phyloP scores from a whole-genome alignment of 352 stramenopile species.

The Phytophthora pisi region DNA sequence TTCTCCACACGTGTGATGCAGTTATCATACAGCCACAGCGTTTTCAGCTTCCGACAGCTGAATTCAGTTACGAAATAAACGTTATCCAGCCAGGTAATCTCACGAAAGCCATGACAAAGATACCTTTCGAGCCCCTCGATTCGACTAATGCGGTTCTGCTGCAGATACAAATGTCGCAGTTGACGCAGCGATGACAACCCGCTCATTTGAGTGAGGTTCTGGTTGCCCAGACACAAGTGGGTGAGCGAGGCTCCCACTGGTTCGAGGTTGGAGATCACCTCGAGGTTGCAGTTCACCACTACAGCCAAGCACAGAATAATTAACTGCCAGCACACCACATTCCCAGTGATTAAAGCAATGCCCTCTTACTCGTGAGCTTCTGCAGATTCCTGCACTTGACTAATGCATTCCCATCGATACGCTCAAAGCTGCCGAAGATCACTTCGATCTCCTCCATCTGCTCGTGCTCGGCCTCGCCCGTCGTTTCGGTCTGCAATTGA shows the following conservation, averaged over 20 bases:
- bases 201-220: slow-evolving; percentile 63
- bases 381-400: slow-evolving; percentile 56
- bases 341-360: neutral
- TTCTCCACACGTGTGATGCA: slow-evolving; percentile 64
- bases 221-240: slow-evolving; percentile 79
- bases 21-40: slow-evolving; percentile 85
- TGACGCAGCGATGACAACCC: slow-evolving; percentile 60
- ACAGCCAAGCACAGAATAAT: neutral
- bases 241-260: slow-evolving; percentile 68
- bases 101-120: neutral
- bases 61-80: neutral
- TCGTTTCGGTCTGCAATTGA: slow-evolving; percentile 51
- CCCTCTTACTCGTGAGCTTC: slow-evolving; percentile 54
- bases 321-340: neutral
- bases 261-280: slow-evolving; percentile 52
- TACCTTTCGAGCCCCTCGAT: slow-evolving; percentile 80
- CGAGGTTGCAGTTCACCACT: slow-evolving; percentile 82
- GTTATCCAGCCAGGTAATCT: neutral
- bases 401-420: slow-evolving; percentile 49
- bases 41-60: slow-evolving; percentile 69
- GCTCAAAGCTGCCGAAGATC: slow-evolving; percentile 75
- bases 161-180: slow-evolving; percentile 75
- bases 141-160: slow-evolving; percentile 78
- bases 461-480: slow-evolving; percentile 68
- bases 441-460: slow-evolving; percentile 78